Evolutionary conservation across 2,329 filamentous ascomycete species (phyloP).

Genomic region (Didymella sp.): DNA sequence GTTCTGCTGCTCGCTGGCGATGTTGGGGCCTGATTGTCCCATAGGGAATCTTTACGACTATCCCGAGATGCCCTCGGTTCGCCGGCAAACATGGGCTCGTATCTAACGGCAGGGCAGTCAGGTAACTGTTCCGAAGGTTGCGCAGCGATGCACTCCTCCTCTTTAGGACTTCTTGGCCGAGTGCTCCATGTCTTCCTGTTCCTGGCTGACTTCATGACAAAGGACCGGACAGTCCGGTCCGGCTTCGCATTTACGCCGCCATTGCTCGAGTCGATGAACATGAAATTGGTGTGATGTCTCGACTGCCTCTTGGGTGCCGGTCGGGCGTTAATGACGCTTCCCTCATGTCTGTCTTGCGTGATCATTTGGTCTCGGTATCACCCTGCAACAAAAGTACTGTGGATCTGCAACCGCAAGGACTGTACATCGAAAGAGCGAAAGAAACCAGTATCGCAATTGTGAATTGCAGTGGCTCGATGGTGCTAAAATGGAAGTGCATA

Average conservation of each 20-base stretch:
- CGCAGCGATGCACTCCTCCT: conserved; percentile 10
- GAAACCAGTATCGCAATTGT: conserved; percentile 8
- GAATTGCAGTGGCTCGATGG: conserved; percentile 12
- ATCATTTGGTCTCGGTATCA: conserved; percentile 22
- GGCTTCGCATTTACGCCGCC: conserved; percentile 42
- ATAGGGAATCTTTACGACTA: conserved; percentile 8
- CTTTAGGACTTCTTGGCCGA: conserved; percentile 34
- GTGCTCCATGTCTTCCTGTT: conserved; percentile 44
- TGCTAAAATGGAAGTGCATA: conserved; percentile 22
- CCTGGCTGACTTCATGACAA: conserved; percentile 47
- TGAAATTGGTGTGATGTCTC: conserved; percentile 37
- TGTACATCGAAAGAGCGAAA: conserved; percentile 10
- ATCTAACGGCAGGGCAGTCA: not conserved
- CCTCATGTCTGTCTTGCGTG: conserved; percentile 16
- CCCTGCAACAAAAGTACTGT: conserved; percentile 1
- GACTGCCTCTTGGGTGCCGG: conserved; percentile 12
- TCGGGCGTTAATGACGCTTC: conserved; percentile 1
- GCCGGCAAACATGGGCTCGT: not conserved
- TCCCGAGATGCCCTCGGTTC: not conserved
- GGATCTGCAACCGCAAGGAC: conserved; percentile 14
- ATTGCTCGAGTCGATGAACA: conserved; percentile 46
- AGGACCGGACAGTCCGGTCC: conserved; percentile 42
- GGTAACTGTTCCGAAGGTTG: conserved; percentile 3
- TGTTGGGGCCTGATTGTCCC: conserved; percentile 19
- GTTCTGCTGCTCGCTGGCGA: conserved; percentile 30